These are phyloP conservation scores for Cichorium intybus DNA, from an alignment of 140 eudicot genomes.

Conservation along the genomic window DNA sequence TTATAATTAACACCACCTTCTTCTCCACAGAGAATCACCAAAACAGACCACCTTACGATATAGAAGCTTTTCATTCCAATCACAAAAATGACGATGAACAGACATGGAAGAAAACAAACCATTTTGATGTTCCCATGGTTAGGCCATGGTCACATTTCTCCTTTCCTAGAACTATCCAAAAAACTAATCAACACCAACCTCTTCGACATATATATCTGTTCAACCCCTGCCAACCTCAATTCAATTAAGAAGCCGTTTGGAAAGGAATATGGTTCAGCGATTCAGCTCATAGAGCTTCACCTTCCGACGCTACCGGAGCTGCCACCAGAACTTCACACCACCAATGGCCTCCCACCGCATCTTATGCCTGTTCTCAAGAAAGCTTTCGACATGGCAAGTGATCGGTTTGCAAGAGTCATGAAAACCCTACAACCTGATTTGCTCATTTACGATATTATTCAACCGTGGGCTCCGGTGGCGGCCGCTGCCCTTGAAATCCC, in stretches of 20 bases:
- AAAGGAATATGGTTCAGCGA: too few species aligned
- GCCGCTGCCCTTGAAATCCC: conserved; percentile 18
- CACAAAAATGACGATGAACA: neutral
- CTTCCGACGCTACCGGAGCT: conserved; percentile 1
- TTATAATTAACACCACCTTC: neutral
- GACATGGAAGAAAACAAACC: neutral
- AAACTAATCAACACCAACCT: conserved; percentile 10
- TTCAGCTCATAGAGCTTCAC: neutral
- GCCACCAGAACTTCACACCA: conserved; percentile 27
- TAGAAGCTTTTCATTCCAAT: neutral
- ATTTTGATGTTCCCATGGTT: conserved; percentile 42
- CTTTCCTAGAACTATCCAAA: conserved; percentile 38
- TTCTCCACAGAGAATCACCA: neutral
- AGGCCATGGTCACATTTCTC: conserved; percentile 40
- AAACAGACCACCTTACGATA: too few species aligned
- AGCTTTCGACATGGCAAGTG: conserved; percentile 26
- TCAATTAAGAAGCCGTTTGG: conserved; percentile 26
- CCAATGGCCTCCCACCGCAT: conserved; percentile 25
- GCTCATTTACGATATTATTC: conserved; percentile 28
- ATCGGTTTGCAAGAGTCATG: conserved; percentile 7
- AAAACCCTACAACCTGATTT: conserved; percentile 17
- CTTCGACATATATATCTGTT: conserved; percentile 30
- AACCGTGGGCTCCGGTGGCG: conserved; percentile 21
- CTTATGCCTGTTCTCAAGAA: conserved; percentile 28
- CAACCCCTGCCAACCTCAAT: conserved; percentile 25